phyloP scores from a whole-genome alignment of 352 stramenopile species.

The Phytophthora cryptogea region DNA sequence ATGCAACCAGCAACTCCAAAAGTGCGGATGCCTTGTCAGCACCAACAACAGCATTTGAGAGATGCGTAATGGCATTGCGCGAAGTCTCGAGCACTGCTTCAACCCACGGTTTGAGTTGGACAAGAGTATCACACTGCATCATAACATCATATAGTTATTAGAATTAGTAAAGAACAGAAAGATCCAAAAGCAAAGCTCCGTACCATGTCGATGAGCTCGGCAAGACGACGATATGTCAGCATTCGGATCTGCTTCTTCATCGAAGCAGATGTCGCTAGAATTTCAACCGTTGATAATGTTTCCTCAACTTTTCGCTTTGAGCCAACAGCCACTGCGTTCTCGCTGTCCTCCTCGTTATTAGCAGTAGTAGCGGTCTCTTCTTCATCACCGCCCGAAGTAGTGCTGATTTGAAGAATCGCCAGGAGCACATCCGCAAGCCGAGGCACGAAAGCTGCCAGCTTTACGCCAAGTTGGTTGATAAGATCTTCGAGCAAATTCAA shows the following conservation, averaged over 20 bases:
- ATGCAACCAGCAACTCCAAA: constrained; percentile 71
- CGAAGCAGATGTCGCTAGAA: constrained; percentile 31
- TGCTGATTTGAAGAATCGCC: constrained; percentile 69
- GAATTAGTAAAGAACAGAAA: not conserved
- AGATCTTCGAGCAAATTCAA: constrained; percentile 91
- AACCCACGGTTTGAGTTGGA: constrained; percentile 71
- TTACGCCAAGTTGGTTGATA: constrained; percentile 84
- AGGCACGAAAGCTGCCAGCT: constrained; percentile 82
- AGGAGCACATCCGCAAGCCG: constrained; percentile 77
- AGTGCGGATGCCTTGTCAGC: constrained; percentile 78
- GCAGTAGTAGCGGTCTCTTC: constrained; percentile 29
- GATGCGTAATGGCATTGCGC: constrained; percentile 62
- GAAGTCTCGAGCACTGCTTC: constrained; percentile 47
- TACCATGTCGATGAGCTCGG: constrained; percentile 74
- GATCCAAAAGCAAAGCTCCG: constrained; percentile 2
- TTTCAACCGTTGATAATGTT: constrained; percentile 11
- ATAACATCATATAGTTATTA: constrained; percentile 14
- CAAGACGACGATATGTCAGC: constrained; percentile 73
- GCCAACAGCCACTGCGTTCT: constrained; percentile 5
- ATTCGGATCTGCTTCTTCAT: constrained; percentile 87
- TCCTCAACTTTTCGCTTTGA: constrained; percentile 30
- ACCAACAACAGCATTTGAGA: constrained; percentile 74
- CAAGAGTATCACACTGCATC: constrained; percentile 66
- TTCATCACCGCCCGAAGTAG: constrained; percentile 27
- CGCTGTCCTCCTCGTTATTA: constrained; percentile 25